Base-by-base conservation (phyloP, 2,329 filamentous ascomycete genomes). In the Xylaria sp. region DNA sequence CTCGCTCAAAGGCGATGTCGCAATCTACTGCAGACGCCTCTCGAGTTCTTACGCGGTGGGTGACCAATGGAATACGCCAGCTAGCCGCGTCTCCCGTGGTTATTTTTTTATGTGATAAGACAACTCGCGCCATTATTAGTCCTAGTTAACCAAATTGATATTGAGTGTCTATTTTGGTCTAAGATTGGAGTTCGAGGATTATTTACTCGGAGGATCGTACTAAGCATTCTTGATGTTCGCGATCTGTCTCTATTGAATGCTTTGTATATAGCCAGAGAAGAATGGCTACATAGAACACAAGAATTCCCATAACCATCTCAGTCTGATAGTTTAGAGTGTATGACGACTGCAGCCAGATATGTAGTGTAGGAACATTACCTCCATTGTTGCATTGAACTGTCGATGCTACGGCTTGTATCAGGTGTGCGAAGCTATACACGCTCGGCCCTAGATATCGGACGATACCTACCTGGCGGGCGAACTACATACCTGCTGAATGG, bases 11-110 rank as follows among this genome's bases (percentile, higher is more conserved):
- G 30, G 32, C 27, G 6, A 9, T 30, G 58, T 61, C 48, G 17
- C 19, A n/a, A 51, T 17, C n/a, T 12, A n/a, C 6, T 14, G 21
- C 42, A 27, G 47, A 39, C 30, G 30, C 42, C 9, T 50, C 27
- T 30, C 19, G 8, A 21, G 7, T 51, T 50, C 19, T 30, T 51
- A 12, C 30, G 4, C 48, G 30, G 14, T n/a, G 48, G 30, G 14
- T n/a, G 48, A 42, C 61, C 61, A 57, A 64, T 57, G 3, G 36
- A 30, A 51, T 14, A 12, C 8, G 47, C 32, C n/a, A 19, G 30
- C 14, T 64, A 57, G 30, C 53, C 53, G 53, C 47, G 53, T 19
- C 34, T 55, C 27, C 51, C 51, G 30, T 36, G n/a, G 51, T 30
- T n/a, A 24, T 9, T 11, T 27, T 7, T 17, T 27, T 42, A 21